Evolutionary conservation across 31 red algal genomes (phyloP).

Genomic region (Porphyra umbilicalis): DNA sequence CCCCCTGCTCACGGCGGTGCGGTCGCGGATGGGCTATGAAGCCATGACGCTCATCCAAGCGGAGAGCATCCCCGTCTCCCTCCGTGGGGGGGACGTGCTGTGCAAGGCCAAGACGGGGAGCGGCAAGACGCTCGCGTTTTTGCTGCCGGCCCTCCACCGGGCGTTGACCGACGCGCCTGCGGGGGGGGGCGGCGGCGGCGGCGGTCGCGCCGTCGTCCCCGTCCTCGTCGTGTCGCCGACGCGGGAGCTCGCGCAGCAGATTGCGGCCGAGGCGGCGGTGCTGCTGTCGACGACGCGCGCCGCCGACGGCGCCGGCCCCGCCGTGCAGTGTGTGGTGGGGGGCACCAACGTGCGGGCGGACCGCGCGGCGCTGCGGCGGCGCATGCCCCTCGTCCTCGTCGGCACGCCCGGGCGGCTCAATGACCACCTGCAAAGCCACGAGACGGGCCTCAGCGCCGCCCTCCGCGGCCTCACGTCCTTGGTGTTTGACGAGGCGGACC

Average conservation of each 20-base stretch:
- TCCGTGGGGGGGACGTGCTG: constrained; percentile 60
- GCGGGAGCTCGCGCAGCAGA: constrained; percentile 67
- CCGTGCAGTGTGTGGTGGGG: constrained; percentile 28
- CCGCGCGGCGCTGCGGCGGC: constrained; percentile 17
- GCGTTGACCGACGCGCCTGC: neutral
- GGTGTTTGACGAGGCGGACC: constrained; percentile 83
- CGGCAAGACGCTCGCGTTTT: constrained; percentile 86
- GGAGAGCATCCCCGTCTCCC: constrained; percentile 39
- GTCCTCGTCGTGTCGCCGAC: constrained; percentile 57
- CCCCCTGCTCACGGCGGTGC: neutral
- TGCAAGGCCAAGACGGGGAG: constrained; percentile 63
- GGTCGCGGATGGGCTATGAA: constrained; percentile 20
- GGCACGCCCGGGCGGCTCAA: constrained; percentile 73
- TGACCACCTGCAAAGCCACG: constrained; percentile 44
- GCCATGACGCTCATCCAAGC: constrained; percentile 60
- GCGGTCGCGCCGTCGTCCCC: neutral
- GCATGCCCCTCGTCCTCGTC: constrained; percentile 43
- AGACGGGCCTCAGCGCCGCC: constrained; percentile 24
- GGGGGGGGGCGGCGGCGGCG: constrained; percentile 2
- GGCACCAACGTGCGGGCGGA: constrained; percentile 34
- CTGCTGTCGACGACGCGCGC: neutral
- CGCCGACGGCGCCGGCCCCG: neutral
- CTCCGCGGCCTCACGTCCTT: constrained; percentile 26
- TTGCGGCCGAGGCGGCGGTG: constrained; percentile 12
- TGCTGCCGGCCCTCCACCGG: constrained; percentile 52